phyloP scores from a whole-genome alignment of 1,284 basidiomycete species.

The Ustilago sp. region DNA sequence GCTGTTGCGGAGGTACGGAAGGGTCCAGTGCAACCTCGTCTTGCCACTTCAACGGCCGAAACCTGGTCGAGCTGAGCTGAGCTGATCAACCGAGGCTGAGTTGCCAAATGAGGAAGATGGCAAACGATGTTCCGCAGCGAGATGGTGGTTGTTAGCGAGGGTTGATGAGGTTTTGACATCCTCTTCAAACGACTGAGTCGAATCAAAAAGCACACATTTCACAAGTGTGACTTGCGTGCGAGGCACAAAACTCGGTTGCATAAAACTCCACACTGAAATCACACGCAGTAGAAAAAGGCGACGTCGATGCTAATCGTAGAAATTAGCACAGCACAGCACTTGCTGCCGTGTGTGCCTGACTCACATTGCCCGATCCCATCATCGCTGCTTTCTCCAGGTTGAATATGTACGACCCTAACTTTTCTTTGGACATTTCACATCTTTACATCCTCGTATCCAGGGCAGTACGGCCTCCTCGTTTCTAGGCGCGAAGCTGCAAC shows the following conservation, averaged over 20 bases:
- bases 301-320: conserved; percentile 7
- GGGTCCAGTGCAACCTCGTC: not conserved
- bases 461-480: not conserved
- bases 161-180: not conserved
- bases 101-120: not conserved
- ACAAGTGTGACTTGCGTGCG: not conserved
- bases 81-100: not conserved
- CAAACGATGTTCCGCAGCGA: not conserved
- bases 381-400: too few species aligned
- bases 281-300: not conserved
- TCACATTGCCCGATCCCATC: not conserved
- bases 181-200: conserved; percentile 1
- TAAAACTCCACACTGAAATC: conserved; percentile 10
- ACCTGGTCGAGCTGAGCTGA: not conserved
- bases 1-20: not conserved
- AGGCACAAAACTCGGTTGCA: conserved; percentile 5
- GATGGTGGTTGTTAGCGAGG: not conserved
- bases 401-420: not conserved
- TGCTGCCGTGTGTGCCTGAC: not conserved
- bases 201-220: conserved; percentile 4
- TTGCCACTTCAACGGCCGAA: not conserved
- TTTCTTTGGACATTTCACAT: not conserved
- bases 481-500: not conserved
- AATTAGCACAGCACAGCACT: not conserved
- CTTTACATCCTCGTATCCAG: not conserved